Percentiles rank a stretch among this genome's conserved stretches.
Evolutionary conservation across 129 eudicot species (phyloP).

Genomic region (sunflower (Helianthus annuus)): DNA sequence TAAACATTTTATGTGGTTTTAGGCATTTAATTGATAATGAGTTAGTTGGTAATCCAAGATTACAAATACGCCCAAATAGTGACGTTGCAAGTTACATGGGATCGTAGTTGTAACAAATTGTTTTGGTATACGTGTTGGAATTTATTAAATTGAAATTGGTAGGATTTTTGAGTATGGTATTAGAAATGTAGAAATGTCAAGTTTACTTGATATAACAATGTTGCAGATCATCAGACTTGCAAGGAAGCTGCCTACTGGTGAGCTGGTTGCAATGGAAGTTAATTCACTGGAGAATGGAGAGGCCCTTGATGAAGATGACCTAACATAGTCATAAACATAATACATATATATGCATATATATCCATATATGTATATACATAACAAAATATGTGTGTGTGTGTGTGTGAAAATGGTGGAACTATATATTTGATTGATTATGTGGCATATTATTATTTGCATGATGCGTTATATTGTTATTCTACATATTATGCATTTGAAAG

Average conservation of each 20-base stretch:
- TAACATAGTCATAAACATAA: constrained; percentile 51
- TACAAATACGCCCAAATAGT: not conserved
- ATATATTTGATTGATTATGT: constrained; percentile 27
- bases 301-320: constrained; percentile 84
- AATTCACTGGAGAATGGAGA: constrained; percentile 53
- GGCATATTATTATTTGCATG: constrained; percentile 24
- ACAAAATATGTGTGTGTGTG: not conserved
- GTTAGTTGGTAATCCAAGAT: not conserved
- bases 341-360: constrained; percentile 20
- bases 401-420: constrained; percentile 27
- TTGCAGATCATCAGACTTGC: constrained; percentile 82
- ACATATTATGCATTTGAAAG: constrained; percentile 20
- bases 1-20: not conserved
- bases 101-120: not conserved
- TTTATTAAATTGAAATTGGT: not conserved
- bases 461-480: constrained; percentile 8
- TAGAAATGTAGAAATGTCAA: constrained; percentile 1
- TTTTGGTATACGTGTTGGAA: not conserved
- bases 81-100: not conserved
- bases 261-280: constrained; percentile 50
- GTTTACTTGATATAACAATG: constrained; percentile 15
- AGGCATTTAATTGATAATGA: not conserved
- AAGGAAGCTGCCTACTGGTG: constrained; percentile 91
- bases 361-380: not conserved
- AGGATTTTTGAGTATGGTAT: not conserved